These are phyloP conservation scores for Collybia mongolica DNA, from an alignment of 768 basidiomycete species.

Conservation along the genomic window DNA sequence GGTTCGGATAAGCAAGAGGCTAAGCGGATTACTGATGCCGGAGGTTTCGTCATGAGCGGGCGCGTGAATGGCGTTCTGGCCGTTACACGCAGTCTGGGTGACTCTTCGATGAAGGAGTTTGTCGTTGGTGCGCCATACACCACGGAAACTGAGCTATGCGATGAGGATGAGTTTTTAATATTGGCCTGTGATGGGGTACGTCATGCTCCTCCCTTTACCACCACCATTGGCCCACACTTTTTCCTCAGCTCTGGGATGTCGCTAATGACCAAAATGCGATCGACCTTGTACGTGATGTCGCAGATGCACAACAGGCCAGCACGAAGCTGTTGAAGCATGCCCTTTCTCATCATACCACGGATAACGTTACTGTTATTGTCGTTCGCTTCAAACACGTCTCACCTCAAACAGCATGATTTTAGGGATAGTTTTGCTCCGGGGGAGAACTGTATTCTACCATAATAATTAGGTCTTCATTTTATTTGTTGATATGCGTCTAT, in stretches of 20 bases:
- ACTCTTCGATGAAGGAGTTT: constrained; percentile 99
- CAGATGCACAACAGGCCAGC: constrained; percentile 84
- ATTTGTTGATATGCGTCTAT: too few species aligned
- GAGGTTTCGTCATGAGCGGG: constrained; percentile 98
- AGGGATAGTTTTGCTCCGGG: too few species aligned
- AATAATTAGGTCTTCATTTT: too few species aligned
- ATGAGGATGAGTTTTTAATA: constrained; percentile 92
- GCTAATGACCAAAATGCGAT: constrained; percentile 88
- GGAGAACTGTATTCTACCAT: too few species aligned
- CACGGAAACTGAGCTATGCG: constrained; percentile 91
- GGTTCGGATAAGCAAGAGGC: constrained; percentile 97
- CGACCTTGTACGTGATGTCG: constrained; percentile 70
- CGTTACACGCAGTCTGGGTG: constrained; percentile 93
- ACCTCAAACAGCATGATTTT: constrained; percentile 16
- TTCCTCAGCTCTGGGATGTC: constrained; percentile 90
- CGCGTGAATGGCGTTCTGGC: constrained; percentile 97
- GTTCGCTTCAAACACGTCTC: constrained; percentile 69
- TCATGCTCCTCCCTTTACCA: constrained; percentile 14
- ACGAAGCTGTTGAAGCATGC: constrained; percentile 78
- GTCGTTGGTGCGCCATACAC: constrained; percentile 98
- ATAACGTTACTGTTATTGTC: constrained; percentile 92
- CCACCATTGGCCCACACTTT: constrained; percentile 9
- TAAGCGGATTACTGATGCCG: constrained; percentile 95
- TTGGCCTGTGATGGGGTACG: constrained; percentile 97
- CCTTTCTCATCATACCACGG: constrained; percentile 83